Base-by-base conservation (phyloP, 2,329 filamentous ascomycete species). In the Didymellaceae sp. region DNA sequence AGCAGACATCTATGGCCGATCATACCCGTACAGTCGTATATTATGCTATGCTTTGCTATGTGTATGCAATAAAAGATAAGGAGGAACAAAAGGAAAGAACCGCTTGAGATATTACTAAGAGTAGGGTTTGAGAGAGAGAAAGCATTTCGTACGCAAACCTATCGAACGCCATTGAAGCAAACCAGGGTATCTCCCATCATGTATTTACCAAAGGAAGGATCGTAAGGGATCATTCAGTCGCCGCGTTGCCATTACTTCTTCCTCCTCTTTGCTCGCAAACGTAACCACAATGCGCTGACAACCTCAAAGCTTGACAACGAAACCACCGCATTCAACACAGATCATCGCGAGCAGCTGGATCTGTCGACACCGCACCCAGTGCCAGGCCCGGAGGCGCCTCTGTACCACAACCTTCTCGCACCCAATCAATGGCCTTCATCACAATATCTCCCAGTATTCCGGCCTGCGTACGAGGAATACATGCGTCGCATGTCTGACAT, bases 341-440 rank as follows among this genome's bases (percentile, higher is more conserved):
- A 96, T 74, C 88, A 91, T 77, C 82, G 91, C 42, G 91, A 96
- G 71, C 91, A 96, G 70, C 87, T 95, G 55, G 91, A 96, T 72
- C 82, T 96, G 42, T 90, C 89, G 0, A 95, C 91, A 0, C 86
- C 90, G 43, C 89, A 94, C 62, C 78, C 86, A 0, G 40, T 87
- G 1, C 89, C 88, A 0, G 74, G 73, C 1, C 78, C 86, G 0
- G 76, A 75, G 18, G 84, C 86, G 24, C 90, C 90, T 1, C 75
- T 83, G 1, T 89, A 92, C 71, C 79, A 89, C 68, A 90, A 93
- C 71, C 81, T 95, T 13, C 80, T 89, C 7, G 86, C 85, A n/a
- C 90, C 82, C 7, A 84, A 84, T 55, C 90, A 93, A 75, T 96
- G 90, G 90, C 91, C 91, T 0, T 82, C 85, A 0, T 70, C 82